These are phyloP conservation scores for Ichthyophthirius multifiliis DNA, from an alignment of 169 alveolate species.

Conservation along the genomic window DNA sequence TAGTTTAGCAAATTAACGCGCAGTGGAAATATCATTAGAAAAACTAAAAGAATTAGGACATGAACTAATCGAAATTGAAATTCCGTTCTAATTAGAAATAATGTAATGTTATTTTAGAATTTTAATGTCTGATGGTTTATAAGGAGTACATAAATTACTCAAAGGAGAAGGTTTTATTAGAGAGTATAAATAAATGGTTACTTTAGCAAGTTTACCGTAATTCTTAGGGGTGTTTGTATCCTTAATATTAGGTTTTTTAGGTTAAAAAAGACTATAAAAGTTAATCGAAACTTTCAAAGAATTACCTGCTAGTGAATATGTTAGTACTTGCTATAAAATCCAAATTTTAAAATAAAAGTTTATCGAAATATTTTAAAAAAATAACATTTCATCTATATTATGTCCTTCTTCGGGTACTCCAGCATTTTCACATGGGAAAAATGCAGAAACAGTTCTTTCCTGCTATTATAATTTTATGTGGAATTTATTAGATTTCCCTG, in stretches of 20 bases:
- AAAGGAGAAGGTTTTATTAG: slow-evolving; percentile 11
- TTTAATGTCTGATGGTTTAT: background rate
- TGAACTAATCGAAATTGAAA: slow-evolving; percentile 23
- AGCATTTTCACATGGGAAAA: slow-evolving; percentile 45
- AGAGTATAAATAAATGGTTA: background rate
- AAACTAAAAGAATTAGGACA: slow-evolving; percentile 23
- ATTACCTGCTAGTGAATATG: background rate
- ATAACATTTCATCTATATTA: slow-evolving; percentile 34
- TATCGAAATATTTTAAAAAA: slow-evolving; percentile 8
- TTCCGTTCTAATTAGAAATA: background rate
- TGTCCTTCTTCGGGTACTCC: slow-evolving; percentile 50
- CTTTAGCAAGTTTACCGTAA: background rate
- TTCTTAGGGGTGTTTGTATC: background rate
- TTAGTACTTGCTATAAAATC: slow-evolving; percentile 6
- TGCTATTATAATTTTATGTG: slow-evolving; percentile 34
- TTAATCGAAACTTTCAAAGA: background rate
- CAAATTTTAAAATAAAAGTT: background rate
- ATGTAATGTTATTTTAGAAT: background rate
- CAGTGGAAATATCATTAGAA: slow-evolving; percentile 19
- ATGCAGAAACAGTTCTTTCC: slow-evolving; percentile 24
- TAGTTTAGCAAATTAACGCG: slow-evolving; percentile 5
- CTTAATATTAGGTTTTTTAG: slow-evolving; percentile 3
- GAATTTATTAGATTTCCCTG: slow-evolving; percentile 50
- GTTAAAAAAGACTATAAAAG: slow-evolving; percentile 7
- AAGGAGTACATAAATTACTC: slow-evolving; percentile 9